Conservation (phyloP, 2,329 filamentous ascomycete genomes). For the Colletotrichum sansevieriae region DNA sequence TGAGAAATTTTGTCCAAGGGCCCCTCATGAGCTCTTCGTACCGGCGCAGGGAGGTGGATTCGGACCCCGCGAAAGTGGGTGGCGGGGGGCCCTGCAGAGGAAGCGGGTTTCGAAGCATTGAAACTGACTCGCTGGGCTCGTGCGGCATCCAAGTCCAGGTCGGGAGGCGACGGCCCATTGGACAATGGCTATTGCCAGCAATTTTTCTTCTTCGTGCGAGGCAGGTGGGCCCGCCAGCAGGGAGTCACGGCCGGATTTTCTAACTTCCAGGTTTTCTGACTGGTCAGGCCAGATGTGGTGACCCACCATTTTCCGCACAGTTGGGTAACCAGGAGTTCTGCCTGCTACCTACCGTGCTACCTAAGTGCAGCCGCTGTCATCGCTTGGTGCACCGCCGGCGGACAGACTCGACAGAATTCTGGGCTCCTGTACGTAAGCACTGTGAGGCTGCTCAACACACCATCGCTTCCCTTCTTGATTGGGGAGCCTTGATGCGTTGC, state of each 20-base stretch:
- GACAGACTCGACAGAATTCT: no score
- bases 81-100: conserved; percentile 32
- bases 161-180: conserved; percentile 26
- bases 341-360: no score
- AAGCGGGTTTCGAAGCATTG: conserved; percentile 39
- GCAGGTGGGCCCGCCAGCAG: neutral
- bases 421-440: neutral
- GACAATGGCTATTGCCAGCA: conserved; percentile 29
- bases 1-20: conserved; percentile 20
- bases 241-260: conserved; percentile 36
- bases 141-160: conserved; percentile 28
- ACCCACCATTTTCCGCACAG: conserved; percentile 13
- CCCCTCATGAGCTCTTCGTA: conserved; percentile 23
- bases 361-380: no score
- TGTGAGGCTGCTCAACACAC: neutral
- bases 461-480: conserved; percentile 7
- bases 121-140: conserved; percentile 36
- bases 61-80: conserved; percentile 40
- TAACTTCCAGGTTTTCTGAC: conserved; percentile 29
- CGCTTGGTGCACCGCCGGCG: conserved; percentile 3
- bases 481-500: conserved; percentile 4
- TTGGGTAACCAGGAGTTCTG: no score
- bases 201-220: neutral
- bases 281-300: conserved; percentile 1
- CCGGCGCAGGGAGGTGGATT: conserved; percentile 32